These are phyloP conservation scores for Coleophoma crateriformis DNA, from an alignment of 2,329 filamentous ascomycete genomes.

Conservation along the genomic window DNA sequence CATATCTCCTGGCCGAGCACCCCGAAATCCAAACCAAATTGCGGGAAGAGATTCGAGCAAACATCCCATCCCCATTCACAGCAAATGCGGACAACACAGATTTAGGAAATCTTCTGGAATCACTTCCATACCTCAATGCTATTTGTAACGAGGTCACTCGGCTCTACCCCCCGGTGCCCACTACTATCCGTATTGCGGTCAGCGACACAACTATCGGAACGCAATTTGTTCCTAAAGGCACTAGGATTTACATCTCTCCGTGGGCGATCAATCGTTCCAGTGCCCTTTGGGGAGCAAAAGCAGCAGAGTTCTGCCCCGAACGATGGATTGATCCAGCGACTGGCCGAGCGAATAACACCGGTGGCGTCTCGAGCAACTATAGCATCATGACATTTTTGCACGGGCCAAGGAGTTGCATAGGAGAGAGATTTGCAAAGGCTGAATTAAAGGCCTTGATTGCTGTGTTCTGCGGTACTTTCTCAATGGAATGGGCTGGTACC, in stretches of 20 bases:
- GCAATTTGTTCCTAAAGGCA: slow-evolving; percentile 63
- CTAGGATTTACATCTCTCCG: slow-evolving; percentile 58
- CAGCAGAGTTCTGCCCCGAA: slow-evolving; percentile 71
- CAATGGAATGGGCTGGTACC: slow-evolving; percentile 14
- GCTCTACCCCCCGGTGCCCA: slow-evolving; percentile 64
- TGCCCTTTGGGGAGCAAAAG: slow-evolving; percentile 72
- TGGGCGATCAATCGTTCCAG: slow-evolving; percentile 65
- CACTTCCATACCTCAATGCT: slow-evolving; percentile 65
- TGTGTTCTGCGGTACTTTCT: slow-evolving; percentile 14
- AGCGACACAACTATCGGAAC: slow-evolving; percentile 61
- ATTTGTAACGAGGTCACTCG: slow-evolving; percentile 75
- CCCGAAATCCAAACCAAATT: slow-evolving; percentile 52
- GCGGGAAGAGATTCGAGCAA: slow-evolving; percentile 47
- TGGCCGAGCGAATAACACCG: slow-evolving; percentile 40
- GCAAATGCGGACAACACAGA: slow-evolving; percentile 23
- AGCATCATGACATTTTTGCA: slow-evolving; percentile 78
- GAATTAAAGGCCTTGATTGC: slow-evolving; percentile 76
- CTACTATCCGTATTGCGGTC: slow-evolving; percentile 62
- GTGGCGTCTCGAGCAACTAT: slow-evolving; percentile 71
- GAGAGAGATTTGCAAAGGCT: slow-evolving; percentile 69
- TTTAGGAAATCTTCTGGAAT: slow-evolving; percentile 10
- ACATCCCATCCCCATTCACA: slow-evolving; percentile 34
- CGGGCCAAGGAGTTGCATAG: slow-evolving; percentile 80
- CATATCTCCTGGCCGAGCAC: slow-evolving; percentile 55
- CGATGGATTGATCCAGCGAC: slow-evolving; percentile 45